Evolutionary conservation across 345 rosid species (phyloP), one percentile per base, ranked within the genome.

Genomic region (Ricinus communis): DNA sequence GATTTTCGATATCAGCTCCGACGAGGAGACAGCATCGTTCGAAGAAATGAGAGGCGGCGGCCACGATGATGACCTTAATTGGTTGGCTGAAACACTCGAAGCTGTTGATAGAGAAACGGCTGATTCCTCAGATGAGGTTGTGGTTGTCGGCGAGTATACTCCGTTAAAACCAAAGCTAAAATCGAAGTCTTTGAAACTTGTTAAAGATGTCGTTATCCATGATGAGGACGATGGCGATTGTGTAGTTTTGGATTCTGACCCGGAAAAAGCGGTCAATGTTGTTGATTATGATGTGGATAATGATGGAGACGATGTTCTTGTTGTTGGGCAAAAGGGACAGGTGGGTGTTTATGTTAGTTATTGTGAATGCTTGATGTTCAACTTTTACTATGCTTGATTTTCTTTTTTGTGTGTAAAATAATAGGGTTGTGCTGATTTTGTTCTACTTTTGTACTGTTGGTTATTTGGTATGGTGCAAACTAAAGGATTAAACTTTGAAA

Each of bases 1-100:
- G 31, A 65, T 85, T 16, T 80, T 85, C 55, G 87, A 86, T 33
- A 73, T 87, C 69, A 86, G 91, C 73, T 89, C 93, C 56, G 91
- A 85, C 50, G 91, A 89, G 22, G 93, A 86, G 52, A 57, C 58
- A 69, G 53, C 79, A 18, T 57, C 79, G 14, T 57, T 76, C 51
- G 77, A 66, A 28, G 77, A 63, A 10, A 66, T 74, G 16, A 68
- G 47, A 4, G 47, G 47, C 14, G 11, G 47, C 14, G 8, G 47
- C 47, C 7, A 9, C 55, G 70, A 72, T 19, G 84, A 80, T 22
- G 82, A 81, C 65, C 66, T 11, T 28, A 55, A 80, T 30, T 88
- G 89, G 93, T 28, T 86, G 49, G 47, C 71, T 54, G 62, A 63
- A 57, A n/a, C 84, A 24, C 78, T 87, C 5, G 0, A 40, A 52